Evolutionary conservation across 805 yeast genomes (phyloP).

Genomic region (Metschnikowia bowlesiae): DNA sequence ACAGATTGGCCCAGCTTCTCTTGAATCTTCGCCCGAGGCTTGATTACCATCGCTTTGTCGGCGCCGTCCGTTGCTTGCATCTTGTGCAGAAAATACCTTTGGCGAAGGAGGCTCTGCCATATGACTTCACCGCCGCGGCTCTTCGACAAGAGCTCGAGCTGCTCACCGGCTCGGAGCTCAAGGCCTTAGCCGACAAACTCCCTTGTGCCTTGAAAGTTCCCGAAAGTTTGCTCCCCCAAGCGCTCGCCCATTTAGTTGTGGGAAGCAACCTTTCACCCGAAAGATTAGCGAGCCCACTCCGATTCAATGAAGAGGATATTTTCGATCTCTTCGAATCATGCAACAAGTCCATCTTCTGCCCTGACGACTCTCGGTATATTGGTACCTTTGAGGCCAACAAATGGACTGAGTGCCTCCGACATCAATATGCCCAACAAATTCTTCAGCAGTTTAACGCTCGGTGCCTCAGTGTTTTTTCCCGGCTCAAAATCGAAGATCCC

Average conservation of each 20-base stretch:
- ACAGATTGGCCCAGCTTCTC: conserved; percentile 7
- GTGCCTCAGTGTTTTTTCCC: conserved; percentile 3
- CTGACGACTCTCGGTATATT: background rate
- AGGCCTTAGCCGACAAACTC: background rate
- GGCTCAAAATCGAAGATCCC: conserved; percentile 14
- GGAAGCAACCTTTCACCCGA: background rate
- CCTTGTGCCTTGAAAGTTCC: background rate
- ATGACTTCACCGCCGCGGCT: background rate
- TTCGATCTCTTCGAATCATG: conserved; percentile 10
- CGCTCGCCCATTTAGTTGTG: background rate
- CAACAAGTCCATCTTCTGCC: background rate
- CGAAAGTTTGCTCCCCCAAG: background rate
- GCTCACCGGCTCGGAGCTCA: background rate
- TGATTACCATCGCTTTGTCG: background rate
- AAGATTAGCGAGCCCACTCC: background rate
- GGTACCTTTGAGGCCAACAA: background rate
- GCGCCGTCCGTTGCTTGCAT: background rate
- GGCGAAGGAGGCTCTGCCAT: background rate
- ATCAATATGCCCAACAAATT: background rate
- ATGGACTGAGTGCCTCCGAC: conserved; percentile 1
- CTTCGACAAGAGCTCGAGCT: conserved; percentile 5
- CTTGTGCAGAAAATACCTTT: background rate
- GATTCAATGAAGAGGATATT: conserved; percentile 12
- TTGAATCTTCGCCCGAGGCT: background rate
- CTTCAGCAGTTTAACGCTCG: background rate